Conservation (phyloP, 352 stramenopile species). For the Phytophthora pini region DNA sequence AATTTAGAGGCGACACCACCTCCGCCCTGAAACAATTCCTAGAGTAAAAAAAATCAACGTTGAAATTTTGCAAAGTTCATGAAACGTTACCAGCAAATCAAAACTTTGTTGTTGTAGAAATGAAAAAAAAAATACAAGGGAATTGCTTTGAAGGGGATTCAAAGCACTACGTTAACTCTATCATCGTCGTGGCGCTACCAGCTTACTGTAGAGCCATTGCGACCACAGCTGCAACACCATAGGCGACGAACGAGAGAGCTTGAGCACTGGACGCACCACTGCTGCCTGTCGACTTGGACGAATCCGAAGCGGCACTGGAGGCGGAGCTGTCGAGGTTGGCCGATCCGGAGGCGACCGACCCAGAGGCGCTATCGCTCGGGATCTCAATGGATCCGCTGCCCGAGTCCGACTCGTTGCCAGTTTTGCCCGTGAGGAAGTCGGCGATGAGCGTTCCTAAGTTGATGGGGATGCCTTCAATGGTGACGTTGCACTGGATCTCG, state of each 20-base stretch:
- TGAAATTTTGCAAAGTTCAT: no score
- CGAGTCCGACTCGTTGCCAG: constrained; percentile 65
- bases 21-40: no score
- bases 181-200: neutral
- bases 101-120: constrained; percentile 20
- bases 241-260: constrained; percentile 25
- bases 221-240: constrained; percentile 21
- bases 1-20: no score
- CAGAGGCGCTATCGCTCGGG: constrained; percentile 29
- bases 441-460: constrained; percentile 60
- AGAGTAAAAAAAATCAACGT: no score
- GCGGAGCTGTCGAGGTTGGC: constrained; percentile 21
- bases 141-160: neutral
- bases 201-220: constrained; percentile 32
- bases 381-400: constrained; percentile 41
- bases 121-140: constrained; percentile 11
- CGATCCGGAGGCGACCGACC: constrained; percentile 17
- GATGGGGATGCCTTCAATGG: constrained; percentile 48
- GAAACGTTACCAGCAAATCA: neutral
- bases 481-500: constrained; percentile 67
- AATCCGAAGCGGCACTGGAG: constrained; percentile 18
- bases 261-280: constrained; percentile 3
- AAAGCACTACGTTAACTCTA: constrained; percentile 35
- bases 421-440: constrained; percentile 67
- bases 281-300: constrained; percentile 11